Evolutionary conservation across 2,329 filamentous ascomycete genomes (phyloP).

Genomic region (Sclerotinia spermophila): DNA sequence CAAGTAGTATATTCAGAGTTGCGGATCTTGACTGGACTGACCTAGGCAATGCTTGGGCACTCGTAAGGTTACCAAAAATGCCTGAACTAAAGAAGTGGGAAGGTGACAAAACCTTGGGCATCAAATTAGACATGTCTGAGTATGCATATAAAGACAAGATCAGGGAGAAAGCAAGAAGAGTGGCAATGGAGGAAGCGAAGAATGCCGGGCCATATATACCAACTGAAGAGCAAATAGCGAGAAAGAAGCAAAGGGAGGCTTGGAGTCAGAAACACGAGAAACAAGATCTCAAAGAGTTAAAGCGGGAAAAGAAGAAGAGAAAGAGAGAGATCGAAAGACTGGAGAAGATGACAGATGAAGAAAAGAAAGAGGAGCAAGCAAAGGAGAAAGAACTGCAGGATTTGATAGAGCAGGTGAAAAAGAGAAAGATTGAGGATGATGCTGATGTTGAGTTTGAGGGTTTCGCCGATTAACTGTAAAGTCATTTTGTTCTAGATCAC

Average conservation of each 20-base stretch:
- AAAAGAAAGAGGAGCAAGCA: conserved; percentile 56
- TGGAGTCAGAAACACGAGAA: conserved; percentile 71
- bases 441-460: conserved; percentile 39
- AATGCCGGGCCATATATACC: conserved; percentile 39
- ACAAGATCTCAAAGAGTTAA: conserved; percentile 58
- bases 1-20: conserved; percentile 84
- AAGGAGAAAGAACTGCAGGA: conserved; percentile 60
- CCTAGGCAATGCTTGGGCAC: conserved; percentile 77
- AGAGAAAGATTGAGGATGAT: conserved; percentile 41
- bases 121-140: conserved; percentile 62
- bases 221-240: conserved; percentile 46
- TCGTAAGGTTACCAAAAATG: conserved; percentile 88
- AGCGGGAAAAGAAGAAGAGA: conserved; percentile 61
- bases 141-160: conserved; percentile 70
- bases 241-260: conserved; percentile 61
- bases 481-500: conserved; percentile 34
- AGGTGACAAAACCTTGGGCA: conserved; percentile 60
- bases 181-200: conserved; percentile 50
- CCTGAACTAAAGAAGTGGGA: conserved; percentile 76
- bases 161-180: conserved; percentile 62
- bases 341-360: conserved; percentile 66
- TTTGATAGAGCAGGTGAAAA: conserved; percentile 62
- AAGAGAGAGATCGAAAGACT: conserved; percentile 60
- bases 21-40: conserved; percentile 81
- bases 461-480: conserved; percentile 32